phyloP scores from a whole-genome alignment of 2,329 filamentous ascomycete species.

The Chrysoporthe cubensis region DNA sequence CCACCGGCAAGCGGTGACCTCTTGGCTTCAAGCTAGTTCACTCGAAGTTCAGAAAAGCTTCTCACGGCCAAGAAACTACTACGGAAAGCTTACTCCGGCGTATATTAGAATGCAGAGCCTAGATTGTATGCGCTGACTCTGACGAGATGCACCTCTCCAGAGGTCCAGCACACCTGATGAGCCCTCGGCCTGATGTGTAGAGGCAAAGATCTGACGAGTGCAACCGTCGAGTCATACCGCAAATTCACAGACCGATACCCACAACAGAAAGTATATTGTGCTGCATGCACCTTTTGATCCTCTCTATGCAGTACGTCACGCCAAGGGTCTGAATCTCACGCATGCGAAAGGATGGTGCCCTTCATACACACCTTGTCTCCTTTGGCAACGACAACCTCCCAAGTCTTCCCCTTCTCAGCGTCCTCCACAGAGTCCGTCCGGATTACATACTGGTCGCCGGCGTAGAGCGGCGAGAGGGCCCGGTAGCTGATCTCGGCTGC shows the following conservation, averaged over 20 bases:
- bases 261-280: background rate
- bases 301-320: background rate
- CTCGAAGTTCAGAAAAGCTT: too few species aligned
- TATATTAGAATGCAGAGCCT: too few species aligned
- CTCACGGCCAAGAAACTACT: too few species aligned
- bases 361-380: slow-evolving; percentile 43
- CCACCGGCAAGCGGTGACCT: background rate
- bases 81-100: too few species aligned
- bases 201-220: too few species aligned
- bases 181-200: too few species aligned
- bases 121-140: too few species aligned
- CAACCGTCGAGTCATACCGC: too few species aligned
- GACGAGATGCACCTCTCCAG: too few species aligned
- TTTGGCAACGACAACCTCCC: slow-evolving; percentile 54
- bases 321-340: background rate
- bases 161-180: too few species aligned
- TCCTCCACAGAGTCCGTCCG: slow-evolving; percentile 52
- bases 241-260: too few species aligned
- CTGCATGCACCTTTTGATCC: background rate
- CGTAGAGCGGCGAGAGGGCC: slow-evolving; percentile 72
- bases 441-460: slow-evolving; percentile 66
- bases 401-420: slow-evolving; percentile 39
- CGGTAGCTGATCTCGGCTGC: slow-evolving; percentile 63
- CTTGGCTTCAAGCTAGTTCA: too few species aligned
- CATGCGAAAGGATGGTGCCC: slow-evolving; percentile 35